phyloP scores from a whole-genome alignment of 495 filamentous ascomycete species.

The Aspergillus wentii region DNA sequence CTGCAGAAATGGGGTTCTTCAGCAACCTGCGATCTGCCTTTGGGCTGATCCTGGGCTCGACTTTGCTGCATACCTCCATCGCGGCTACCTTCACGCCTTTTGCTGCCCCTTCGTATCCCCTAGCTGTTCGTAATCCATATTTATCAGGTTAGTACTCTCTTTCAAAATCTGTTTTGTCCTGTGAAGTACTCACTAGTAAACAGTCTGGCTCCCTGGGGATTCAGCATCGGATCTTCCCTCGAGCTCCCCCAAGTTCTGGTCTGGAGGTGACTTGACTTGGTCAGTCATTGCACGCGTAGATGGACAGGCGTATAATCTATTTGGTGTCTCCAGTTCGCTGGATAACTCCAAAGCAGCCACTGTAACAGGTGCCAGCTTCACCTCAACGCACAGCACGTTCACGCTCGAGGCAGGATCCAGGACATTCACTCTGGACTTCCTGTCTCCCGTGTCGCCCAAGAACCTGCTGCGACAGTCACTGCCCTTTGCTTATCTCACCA shows the following conservation, averaged over 20 bases:
- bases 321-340: slow-evolving; percentile 27
- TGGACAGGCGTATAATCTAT: slow-evolving; percentile 37
- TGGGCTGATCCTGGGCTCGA: not conserved
- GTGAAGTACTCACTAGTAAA: slow-evolving; percentile 6
- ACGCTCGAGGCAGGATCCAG: slow-evolving; percentile 28
- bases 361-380: slow-evolving; percentile 30
- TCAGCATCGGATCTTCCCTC: slow-evolving; percentile 23
- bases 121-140: slow-evolving; percentile 39
- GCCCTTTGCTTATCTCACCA: slow-evolving; percentile 71
- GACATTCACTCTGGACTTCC: slow-evolving; percentile 48
- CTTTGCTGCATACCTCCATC: slow-evolving; percentile 5
- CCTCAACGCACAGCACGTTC: slow-evolving; percentile 36
- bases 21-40: not conserved
- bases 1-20: not conserved
- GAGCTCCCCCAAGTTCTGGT: slow-evolving; percentile 40
- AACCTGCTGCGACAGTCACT: slow-evolving; percentile 75
- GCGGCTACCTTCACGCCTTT: slow-evolving; percentile 27
- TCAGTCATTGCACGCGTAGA: slow-evolving; percentile 38
- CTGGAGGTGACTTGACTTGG: slow-evolving; percentile 36
- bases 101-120: slow-evolving; percentile 34
- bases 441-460: slow-evolving; percentile 76
- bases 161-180: not conserved
- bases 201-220: slow-evolving; percentile 43
- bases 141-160: slow-evolving; percentile 23
- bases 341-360: slow-evolving; percentile 20